Conservation (phyloP, 1,139 yeast species). For the Yamadazyma mexicana region DNA sequence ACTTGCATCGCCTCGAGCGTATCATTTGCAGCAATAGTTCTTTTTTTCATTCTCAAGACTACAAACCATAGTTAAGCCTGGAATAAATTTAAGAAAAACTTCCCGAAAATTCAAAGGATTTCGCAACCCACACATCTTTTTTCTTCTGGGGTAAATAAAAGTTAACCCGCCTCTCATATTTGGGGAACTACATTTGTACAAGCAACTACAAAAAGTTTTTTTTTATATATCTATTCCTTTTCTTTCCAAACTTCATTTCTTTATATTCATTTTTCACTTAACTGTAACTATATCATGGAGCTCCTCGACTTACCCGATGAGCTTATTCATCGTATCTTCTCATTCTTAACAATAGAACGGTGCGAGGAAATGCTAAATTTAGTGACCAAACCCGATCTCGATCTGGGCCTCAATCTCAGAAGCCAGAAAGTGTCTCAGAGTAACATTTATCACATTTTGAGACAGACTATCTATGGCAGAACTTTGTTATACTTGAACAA, state of each 20-base stretch:
- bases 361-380: constrained; percentile 12
- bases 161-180: constrained; percentile 3
- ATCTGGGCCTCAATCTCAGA: too few species aligned
- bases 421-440: too few species aligned
- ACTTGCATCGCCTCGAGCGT: not conserved
- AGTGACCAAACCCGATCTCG: not conserved
- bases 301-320: constrained; percentile 15
- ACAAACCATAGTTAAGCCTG: too few species aligned
- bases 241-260: constrained; percentile 1
- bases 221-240: not conserved
- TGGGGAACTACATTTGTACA: too few species aligned
- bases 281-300: too few species aligned
- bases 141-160: constrained; percentile 7
- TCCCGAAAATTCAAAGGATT: not conserved
- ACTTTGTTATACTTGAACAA: constrained; percentile 13
- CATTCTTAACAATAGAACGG: constrained; percentile 15
- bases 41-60: not conserved
- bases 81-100: not conserved
- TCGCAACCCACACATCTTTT: not conserved
- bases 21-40: not conserved
- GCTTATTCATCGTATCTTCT: constrained; percentile 14
- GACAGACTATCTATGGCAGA: constrained; percentile 15
- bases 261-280: too few species aligned
- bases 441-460: constrained; percentile 2
- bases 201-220: not conserved